Base-by-base conservation (phyloP, 1,284 basidiomycete species). In the Flammula alnicola region DNA sequence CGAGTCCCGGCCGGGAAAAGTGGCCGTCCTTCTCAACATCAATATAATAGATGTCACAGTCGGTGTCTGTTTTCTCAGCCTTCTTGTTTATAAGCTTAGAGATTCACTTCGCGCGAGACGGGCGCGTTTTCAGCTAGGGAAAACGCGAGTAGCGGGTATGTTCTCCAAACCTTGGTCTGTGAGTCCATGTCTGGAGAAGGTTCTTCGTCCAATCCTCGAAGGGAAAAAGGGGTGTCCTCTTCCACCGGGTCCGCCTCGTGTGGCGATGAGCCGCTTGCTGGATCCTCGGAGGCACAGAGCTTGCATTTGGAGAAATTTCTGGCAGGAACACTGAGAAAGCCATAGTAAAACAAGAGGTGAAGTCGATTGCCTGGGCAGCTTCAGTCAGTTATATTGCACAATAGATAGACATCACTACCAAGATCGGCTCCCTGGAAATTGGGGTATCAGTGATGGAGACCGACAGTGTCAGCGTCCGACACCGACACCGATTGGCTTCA, bases 121-220 rank as follows among this genome's bases (percentile, higher is more conserved):
- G 6, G 47, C 53, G 4, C 59, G 57, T 0, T 69, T 73, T 77
- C 76, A 78, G 47, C 78, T 78, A 0, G 63, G 66, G 52, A 74
- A 78, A 3, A 63, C 49, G 1, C 59, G 62, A 38, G 72, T 67
- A 0, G n/a, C n/a, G 77, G 77, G 56, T 79, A 78, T 44, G 53
- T 37, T 12, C 31, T 37, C 58, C 46, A 55, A 19, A 42, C 22
- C 16, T 42, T 32, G n/a, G 38, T 16, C 23, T 32, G 20, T n/a
- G 22, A 19, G 11, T 10, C 32, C 17, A 25, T 35, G 19, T 26
- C 27, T 14, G 11, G 26, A 9, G 31, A 27, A n/a, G 29, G 25
- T n/a, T n/a, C 19, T 14, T 25, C 30, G 17, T 45, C 26, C 16
- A 25, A 30, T 3, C 16, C 23, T 19, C 14, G 27, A 4, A 22